A percentile compares a stretch with the other conserved stretches of the same genome.
Conservation (phyloP, 2,329 filamentous ascomycete species). For the Aspergillus pseudoterreus region DNA sequence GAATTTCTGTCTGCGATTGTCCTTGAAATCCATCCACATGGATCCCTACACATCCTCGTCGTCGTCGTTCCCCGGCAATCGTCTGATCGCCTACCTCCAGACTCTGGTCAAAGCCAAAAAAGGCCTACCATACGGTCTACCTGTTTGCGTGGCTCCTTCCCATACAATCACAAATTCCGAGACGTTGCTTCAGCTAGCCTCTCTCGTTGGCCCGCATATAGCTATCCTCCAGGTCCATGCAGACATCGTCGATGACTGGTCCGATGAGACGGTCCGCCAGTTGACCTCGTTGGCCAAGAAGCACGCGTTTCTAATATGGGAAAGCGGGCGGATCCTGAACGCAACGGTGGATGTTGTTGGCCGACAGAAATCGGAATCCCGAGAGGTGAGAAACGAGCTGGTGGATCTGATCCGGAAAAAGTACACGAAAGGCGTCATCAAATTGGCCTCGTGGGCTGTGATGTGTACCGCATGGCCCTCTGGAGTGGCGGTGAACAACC, state of each 20-base stretch:
- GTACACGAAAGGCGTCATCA: conserved; percentile 38
- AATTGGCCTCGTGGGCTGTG: conserved; percentile 36
- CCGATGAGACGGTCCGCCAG: conserved; percentile 49
- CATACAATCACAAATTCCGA: conserved; percentile 56
- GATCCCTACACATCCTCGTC: conserved; percentile 11
- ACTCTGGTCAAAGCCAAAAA: conserved; percentile 31
- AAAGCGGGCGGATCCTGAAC: conserved; percentile 38
- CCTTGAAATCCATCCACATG: conserved; percentile 9
- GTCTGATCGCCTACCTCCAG: conserved; percentile 36
- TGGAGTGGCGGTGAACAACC: conserved; percentile 30
- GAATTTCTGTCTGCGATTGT: neutral
- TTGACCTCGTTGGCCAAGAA: conserved; percentile 33
- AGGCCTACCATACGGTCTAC: conserved; percentile 35
- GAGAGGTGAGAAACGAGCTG: conserved; percentile 28
- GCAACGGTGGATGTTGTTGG: conserved; percentile 30
- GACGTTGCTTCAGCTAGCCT: conserved; percentile 53
- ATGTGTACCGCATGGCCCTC: conserved; percentile 39
- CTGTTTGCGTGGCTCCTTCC: conserved; percentile 48
- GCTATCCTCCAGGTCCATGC: conserved; percentile 60
- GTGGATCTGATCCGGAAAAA: conserved; percentile 35
- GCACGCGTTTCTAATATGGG: conserved; percentile 40
- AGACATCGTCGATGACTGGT: conserved; percentile 61
- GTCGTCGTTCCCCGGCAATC: conserved; percentile 27
- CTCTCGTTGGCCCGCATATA: conserved; percentile 58
- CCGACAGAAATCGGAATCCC: conserved; percentile 22